Evolutionary conservation across 75 land plant genomes (phyloP).

Genomic region (Isoetes taiwanensis): DNA sequence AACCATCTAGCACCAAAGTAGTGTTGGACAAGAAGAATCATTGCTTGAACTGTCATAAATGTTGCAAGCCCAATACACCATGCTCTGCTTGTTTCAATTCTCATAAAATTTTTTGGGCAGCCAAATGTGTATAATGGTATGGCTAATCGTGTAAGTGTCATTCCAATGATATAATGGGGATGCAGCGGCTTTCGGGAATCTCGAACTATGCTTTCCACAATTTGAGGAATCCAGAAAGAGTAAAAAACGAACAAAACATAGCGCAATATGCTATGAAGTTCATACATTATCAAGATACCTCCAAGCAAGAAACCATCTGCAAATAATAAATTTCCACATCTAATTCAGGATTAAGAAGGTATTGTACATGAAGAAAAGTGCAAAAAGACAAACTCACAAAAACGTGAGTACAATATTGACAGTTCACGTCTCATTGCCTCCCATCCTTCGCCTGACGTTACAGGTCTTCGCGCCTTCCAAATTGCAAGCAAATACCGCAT

Average conservation of each 20-base stretch:
- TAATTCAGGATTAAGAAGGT: background rate
- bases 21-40: conserved; percentile 80
- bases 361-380: background rate
- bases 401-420: conserved; percentile 91
- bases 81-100: conserved; percentile 46
- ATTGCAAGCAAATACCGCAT: conserved; percentile 95
- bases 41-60: conserved; percentile 58
- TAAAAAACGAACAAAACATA: conserved; percentile 72
- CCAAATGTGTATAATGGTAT: conserved; percentile 91
- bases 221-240: conserved; percentile 99
- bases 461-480: conserved; percentile 93
- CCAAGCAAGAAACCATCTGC: conserved; percentile 97
- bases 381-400: conserved; percentile 54
- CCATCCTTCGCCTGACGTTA: conserved; percentile 82
- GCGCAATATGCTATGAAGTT: conserved; percentile 62
- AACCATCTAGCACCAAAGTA: conserved; percentile 96
- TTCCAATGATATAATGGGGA: conserved; percentile 88
- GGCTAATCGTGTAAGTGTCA: conserved; percentile 77
- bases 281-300: conserved; percentile 89
- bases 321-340: background rate
- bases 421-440: conserved; percentile 97
- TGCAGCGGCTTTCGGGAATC: conserved; percentile 95
- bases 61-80: conserved; percentile 63
- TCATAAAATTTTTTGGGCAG: conserved; percentile 89
- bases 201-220: conserved; percentile 61